Evolutionary conservation across 2,329 filamentous ascomycete species (phyloP), one percentile per base, ranked within the genome.

Genomic region (Sarocladium brachiariae): DNA sequence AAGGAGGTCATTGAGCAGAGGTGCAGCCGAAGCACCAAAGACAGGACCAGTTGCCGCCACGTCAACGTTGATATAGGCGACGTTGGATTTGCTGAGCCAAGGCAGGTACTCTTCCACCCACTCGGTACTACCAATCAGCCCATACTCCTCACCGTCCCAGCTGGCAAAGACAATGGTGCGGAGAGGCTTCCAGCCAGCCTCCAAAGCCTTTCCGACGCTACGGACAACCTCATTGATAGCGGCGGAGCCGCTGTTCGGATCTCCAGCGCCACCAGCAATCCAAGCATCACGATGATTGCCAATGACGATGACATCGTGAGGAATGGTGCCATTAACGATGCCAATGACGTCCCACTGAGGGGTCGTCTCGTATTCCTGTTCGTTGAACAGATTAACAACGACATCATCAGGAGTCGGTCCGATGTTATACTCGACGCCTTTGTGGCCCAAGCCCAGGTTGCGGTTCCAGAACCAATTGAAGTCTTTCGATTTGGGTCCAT

Each of bases 211-310:
- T 21, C 87, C 86, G 56, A 93, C 88, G 47, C 81, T 81, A 50
- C 87, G 80, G 48, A 91, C 78, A 1, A 91, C 81, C 59, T 95
- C 89, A 56, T 89, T 90, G 39, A 95, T 66, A 1, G 84, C 81
- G 3, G 89, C 86, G 14, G 86, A 90, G 54, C 89, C 89, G 55
- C 84, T 87, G 71, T 92, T 92, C 1, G 89, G 89, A 58, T 95
- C 89, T 11, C 76, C 86, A 14, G 87, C 87, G 21, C 89, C 88
- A n/a, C 89, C 89, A 18, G 84, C 84, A 59, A 92, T 85, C 89
- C 89, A 95, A 0, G 91, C 88, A 67, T 96, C 90, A 30, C 90
- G 82, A 62, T 96, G 91, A 61, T 95, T 96, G n/a, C 91, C 90
- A 27, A 97, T 71, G 3, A 99, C 77, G 41, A 99, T 75, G 1